phyloP scores from a whole-genome alignment of 163 green algal genomes.

The Chlorella variabilis region DNA sequence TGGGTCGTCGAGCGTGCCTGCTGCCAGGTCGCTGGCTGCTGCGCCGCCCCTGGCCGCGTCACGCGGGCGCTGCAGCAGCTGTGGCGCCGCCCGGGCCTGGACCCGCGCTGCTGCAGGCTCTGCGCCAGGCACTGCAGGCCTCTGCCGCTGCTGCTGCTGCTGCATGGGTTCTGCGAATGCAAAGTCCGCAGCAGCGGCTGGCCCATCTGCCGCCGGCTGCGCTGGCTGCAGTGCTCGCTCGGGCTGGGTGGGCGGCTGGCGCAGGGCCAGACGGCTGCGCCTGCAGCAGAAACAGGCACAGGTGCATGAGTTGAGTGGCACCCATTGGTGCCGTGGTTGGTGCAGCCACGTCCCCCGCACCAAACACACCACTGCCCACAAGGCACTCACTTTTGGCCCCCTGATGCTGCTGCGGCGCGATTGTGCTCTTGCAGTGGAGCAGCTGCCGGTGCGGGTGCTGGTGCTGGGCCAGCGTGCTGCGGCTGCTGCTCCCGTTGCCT shows the following conservation, averaged over 20 bases:
- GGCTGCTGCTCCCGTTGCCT: neutral
- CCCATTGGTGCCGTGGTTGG: no score
- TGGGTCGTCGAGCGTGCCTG: conserved; percentile 34
- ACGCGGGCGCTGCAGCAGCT: neutral
- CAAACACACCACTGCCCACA: no score
- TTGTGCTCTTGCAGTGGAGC: conserved; percentile 18
- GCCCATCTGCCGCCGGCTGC: neutral
- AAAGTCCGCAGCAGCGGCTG: neutral
- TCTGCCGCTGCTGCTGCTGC: conserved; percentile 11
- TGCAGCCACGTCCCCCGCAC: no score
- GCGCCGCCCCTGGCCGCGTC: neutral
- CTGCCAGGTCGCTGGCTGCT: neutral
- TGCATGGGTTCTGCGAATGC: conserved; percentile 9
- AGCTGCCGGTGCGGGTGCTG: neutral
- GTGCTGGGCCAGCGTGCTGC: neutral
- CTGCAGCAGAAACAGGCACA: neutral
- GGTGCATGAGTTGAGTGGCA: no score
- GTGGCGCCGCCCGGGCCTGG: neutral
- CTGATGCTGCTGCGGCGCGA: neutral
- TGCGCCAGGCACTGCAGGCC: neutral
- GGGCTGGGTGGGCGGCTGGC: neutral
- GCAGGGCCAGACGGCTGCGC: neutral
- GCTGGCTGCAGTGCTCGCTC: neutral
- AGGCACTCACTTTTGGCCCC: neutral
- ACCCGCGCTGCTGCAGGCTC: neutral